Conservation (phyloP, 495 filamentous ascomycete genomes). For the Neurospora sp. region DNA sequence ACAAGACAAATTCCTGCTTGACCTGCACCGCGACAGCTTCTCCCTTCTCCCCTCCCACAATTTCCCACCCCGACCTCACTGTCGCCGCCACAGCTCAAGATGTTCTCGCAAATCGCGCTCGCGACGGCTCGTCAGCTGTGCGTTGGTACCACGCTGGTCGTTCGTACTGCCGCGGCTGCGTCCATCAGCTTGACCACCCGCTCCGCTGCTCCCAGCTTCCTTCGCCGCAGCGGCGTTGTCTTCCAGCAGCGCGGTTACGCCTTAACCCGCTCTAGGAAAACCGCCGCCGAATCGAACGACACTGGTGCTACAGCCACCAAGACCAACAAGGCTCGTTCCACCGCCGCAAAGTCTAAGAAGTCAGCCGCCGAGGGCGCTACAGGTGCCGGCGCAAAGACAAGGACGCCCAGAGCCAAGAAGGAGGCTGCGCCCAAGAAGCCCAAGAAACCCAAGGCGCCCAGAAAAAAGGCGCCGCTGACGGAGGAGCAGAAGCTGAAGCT, state of each 20-base stretch:
- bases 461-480: conserved; percentile 6
- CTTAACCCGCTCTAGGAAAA: background rate
- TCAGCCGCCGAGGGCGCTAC: conserved; percentile 8
- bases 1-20: conserved; percentile 6
- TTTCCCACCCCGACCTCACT: background rate
- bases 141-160: conserved; percentile 2
- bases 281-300: background rate
- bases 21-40: background rate
- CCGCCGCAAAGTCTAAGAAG: conserved; percentile 6
- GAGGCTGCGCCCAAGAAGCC: conserved; percentile 7
- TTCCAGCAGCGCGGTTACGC: conserved; percentile 6
- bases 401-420: background rate
- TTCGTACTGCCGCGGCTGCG: conserved; percentile 1
- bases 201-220: background rate
- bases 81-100: conserved; percentile 3
- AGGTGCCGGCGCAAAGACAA: conserved; percentile 4
- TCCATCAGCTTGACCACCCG: background rate
- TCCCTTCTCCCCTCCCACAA: background rate
- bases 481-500: conserved; percentile 6
- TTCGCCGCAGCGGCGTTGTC: conserved; percentile 6
- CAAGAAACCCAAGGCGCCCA: conserved; percentile 7
- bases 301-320: conserved; percentile 1
- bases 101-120: conserved; percentile 22
- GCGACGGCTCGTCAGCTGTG: conserved; percentile 15
- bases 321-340: conserved; percentile 15